Evolutionary conservation across 2,329 filamentous ascomycete species (phyloP).

Genomic region (Myriosclerotinia duriaeana): DNA sequence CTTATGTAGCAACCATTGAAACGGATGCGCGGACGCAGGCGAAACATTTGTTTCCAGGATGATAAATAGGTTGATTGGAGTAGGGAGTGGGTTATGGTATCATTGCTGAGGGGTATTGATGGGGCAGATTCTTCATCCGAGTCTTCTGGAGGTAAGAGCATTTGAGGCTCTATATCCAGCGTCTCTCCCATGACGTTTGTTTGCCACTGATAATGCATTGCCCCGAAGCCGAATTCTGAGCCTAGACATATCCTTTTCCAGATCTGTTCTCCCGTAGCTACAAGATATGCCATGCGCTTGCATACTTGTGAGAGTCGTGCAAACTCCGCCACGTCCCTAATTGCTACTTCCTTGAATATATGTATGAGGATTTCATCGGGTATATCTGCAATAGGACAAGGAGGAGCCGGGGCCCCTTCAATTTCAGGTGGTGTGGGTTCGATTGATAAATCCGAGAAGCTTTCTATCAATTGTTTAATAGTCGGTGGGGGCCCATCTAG

Average conservation of each 20-base stretch:
- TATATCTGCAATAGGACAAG: conserved; percentile 75
- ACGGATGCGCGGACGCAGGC: conserved; percentile 76
- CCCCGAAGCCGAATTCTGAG: conserved; percentile 71
- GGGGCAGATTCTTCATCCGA: conserved; percentile 15
- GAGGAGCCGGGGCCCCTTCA: conserved; percentile 68
- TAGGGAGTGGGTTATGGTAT: conserved; percentile 10
- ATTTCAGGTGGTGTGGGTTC: conserved; percentile 64
- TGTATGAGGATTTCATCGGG: conserved; percentile 84
- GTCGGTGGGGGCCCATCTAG: conserved; percentile 55
- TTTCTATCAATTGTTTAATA: conserved; percentile 68
- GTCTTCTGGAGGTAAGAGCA: conserved; percentile 13
- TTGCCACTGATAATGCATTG: conserved; percentile 80
- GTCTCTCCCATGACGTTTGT: conserved; percentile 59
- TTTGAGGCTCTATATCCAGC: conserved; percentile 39
- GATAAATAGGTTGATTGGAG: conserved; percentile 45
- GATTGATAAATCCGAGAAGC: conserved; percentile 72
- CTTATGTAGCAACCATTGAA: conserved; percentile 97
- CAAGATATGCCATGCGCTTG: conserved; percentile 81
- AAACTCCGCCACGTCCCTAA: conserved; percentile 74
- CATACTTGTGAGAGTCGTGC: conserved; percentile 76
- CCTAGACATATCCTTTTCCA: conserved; percentile 78
- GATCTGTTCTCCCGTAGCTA: conserved; percentile 78
- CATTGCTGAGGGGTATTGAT: background rate
- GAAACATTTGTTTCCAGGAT: conserved; percentile 72
- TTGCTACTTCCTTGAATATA: conserved; percentile 70